Percentiles rank a stretch among this genome's conserved stretches.
Evolutionary conservation across 495 filamentous ascomycete genomes (phyloP).

Genomic region (Hypoxylon lienhwacheense): DNA sequence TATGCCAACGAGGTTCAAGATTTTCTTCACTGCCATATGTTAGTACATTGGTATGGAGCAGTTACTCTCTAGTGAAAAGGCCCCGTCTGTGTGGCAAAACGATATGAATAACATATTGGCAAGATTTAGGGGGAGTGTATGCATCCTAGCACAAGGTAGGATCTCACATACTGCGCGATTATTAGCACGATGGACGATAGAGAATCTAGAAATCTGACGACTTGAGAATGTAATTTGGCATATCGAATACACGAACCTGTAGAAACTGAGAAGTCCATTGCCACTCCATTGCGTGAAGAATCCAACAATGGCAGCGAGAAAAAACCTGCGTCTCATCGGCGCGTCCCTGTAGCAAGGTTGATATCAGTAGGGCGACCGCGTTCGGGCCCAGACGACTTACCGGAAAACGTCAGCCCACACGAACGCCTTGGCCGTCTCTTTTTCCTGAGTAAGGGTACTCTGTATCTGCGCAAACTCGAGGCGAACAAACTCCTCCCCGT

Average conservation of each 20-base stretch:
- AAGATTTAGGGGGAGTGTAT: neutral
- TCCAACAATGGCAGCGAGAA: slow-evolving; percentile 40
- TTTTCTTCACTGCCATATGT: slow-evolving; percentile 43
- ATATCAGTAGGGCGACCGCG: neutral
- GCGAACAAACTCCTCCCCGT: slow-evolving; percentile 52
- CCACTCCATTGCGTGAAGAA: slow-evolving; percentile 52
- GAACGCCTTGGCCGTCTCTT: slow-evolving; percentile 48
- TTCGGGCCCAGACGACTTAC: neutral
- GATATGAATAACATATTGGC: neutral
- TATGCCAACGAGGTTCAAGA: slow-evolving; percentile 50
- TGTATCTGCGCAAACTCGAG: slow-evolving; percentile 60
- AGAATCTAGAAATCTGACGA: neutral
- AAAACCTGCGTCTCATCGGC: slow-evolving; percentile 54
- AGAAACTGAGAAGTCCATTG: slow-evolving; percentile 56
- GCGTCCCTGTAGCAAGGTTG: slow-evolving; percentile 37
- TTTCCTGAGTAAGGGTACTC: slow-evolving; percentile 55
- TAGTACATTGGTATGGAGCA: neutral
- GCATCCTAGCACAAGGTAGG: neutral
- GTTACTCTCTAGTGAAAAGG: neutral
- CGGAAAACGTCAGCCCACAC: slow-evolving; percentile 57
- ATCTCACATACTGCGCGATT: slow-evolving; percentile 32
- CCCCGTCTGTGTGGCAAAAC: neutral
- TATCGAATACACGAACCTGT: slow-evolving; percentile 21
- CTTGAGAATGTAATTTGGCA: neutral
- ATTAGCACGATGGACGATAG: slow-evolving; percentile 2